A percentile compares a stretch with the other conserved stretches of the same genome.
phyloP scores from a whole-genome alignment of 805 yeast species.

The Pachysolen tannophilus region DNA sequence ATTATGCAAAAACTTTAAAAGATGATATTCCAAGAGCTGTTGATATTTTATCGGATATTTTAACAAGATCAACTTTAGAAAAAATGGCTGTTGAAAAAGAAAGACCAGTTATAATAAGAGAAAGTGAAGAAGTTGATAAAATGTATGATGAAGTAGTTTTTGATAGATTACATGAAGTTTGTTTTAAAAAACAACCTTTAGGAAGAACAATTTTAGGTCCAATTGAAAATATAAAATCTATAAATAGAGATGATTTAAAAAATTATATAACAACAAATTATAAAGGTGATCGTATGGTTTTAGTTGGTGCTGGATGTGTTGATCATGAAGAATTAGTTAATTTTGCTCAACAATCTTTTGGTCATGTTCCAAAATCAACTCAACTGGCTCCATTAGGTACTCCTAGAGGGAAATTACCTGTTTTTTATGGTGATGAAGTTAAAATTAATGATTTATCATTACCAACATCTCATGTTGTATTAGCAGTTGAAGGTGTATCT shows the following conservation, averaged over 20 bases:
- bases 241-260: constrained; percentile 67
- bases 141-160: constrained; percentile 98
- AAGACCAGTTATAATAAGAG: constrained; percentile 93
- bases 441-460: constrained; percentile 74
- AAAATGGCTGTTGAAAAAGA: constrained; percentile 86
- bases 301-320: constrained; percentile 95
- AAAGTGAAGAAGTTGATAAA: constrained; percentile 95
- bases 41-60: constrained; percentile 81
- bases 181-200: constrained; percentile 82
- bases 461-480: constrained; percentile 85
- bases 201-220: constrained; percentile 98
- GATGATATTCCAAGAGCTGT: constrained; percentile 79
- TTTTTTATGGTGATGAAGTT: constrained; percentile 79
- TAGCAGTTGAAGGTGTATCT: constrained; percentile 96
- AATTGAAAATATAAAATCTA: constrained; percentile 74
- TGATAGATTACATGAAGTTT: constrained; percentile 91
- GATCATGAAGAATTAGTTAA: constrained; percentile 77
- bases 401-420: constrained; percentile 64
- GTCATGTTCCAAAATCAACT: constrained; percentile 49
- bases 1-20: constrained; percentile 82
- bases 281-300: constrained; percentile 94
- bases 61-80: constrained; percentile 80
- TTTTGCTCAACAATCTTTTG: constrained; percentile 71
- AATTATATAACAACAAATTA: constrained; percentile 80
- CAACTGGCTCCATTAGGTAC: constrained; percentile 66